A percentile compares a stretch with the other conserved stretches of the same genome.
These are phyloP conservation scores for Leccinum ochraceum DNA, from an alignment of 768 basidiomycete species.

Conservation along the genomic window DNA sequence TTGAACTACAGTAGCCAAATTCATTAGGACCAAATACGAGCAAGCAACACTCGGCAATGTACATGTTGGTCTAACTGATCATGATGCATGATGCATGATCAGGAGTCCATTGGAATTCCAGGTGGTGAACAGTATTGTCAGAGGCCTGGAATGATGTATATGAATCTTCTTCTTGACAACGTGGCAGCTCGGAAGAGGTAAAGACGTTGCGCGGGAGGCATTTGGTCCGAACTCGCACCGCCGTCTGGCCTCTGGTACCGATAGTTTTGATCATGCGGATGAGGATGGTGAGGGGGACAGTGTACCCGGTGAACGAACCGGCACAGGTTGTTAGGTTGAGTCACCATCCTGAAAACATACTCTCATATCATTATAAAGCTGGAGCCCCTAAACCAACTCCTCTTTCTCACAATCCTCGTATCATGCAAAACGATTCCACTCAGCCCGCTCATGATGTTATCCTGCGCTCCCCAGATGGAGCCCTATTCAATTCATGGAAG, in stretches of 20 bases:
- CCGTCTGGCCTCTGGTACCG: slow-evolving; percentile 8
- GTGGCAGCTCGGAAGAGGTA: slow-evolving; percentile 56
- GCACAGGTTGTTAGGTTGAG: slow-evolving; percentile 1
- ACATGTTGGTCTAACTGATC: too few species aligned
- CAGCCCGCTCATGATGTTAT: slow-evolving; percentile 13
- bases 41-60: too few species aligned
- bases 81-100: too few species aligned
- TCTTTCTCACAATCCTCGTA: not conserved
- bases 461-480: slow-evolving; percentile 17
- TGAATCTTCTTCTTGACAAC: slow-evolving; percentile 6
- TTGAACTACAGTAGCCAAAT: too few species aligned
- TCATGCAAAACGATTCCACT: slow-evolving; percentile 15
- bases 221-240: slow-evolving; percentile 28
- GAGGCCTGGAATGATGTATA: too few species aligned
- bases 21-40: too few species aligned
- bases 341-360: too few species aligned
- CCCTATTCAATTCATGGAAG: slow-evolving; percentile 12
- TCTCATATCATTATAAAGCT: too few species aligned
- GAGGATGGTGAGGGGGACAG: slow-evolving; percentile 12
- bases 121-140: too few species aligned
- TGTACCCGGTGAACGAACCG: not conserved
- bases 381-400: too few species aligned
- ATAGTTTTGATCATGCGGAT: slow-evolving; percentile 13
- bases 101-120: too few species aligned
- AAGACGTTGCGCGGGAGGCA: slow-evolving; percentile 49